Evolutionary conservation across 805 yeast genomes (phyloP).

Genomic region (Candida berthetii): DNA sequence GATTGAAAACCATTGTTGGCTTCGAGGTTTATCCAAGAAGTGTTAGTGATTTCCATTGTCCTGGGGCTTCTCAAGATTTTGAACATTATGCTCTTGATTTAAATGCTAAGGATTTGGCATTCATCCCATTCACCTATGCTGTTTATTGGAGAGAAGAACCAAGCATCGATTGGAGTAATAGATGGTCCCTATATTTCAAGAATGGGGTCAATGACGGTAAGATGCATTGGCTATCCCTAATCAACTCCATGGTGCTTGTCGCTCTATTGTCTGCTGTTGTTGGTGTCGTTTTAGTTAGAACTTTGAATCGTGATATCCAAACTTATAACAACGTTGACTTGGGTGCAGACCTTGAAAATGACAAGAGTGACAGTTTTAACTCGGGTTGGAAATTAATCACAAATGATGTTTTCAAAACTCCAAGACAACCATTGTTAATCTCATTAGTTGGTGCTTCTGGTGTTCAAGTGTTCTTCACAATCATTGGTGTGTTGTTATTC

Average conservation of each 20-base stretch:
- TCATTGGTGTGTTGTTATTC: constrained; percentile 51
- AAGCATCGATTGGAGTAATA: constrained; percentile 52
- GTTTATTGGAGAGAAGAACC: constrained; percentile 85
- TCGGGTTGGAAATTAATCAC: constrained; percentile 50
- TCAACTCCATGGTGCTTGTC: constrained; percentile 65
- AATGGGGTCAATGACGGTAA: constrained; percentile 42
- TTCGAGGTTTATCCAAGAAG: constrained; percentile 88
- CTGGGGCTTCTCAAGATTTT: constrained; percentile 62
- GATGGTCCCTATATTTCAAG: constrained; percentile 71
- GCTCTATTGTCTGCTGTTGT: constrained; percentile 57
- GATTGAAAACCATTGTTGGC: constrained; percentile 65
- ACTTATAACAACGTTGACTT: constrained; percentile 19
- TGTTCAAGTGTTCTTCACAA: constrained; percentile 61
- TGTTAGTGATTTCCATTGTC: constrained; percentile 61
- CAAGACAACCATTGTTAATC: constrained; percentile 40
- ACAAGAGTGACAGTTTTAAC: constrained; percentile 19
- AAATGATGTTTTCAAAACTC: constrained; percentile 48
- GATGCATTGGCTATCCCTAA: constrained; percentile 74
- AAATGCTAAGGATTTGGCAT: constrained; percentile 28
- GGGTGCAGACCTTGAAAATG: constrained; percentile 18
- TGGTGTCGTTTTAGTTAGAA: constrained; percentile 53
- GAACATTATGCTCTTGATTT: constrained; percentile 48
- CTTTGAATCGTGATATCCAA: constrained; percentile 46
- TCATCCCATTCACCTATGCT: constrained; percentile 76
- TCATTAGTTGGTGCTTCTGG: constrained; percentile 67